Conservation (phyloP, 208 protist species). For the Acanthamoeba castellanii region DNA sequence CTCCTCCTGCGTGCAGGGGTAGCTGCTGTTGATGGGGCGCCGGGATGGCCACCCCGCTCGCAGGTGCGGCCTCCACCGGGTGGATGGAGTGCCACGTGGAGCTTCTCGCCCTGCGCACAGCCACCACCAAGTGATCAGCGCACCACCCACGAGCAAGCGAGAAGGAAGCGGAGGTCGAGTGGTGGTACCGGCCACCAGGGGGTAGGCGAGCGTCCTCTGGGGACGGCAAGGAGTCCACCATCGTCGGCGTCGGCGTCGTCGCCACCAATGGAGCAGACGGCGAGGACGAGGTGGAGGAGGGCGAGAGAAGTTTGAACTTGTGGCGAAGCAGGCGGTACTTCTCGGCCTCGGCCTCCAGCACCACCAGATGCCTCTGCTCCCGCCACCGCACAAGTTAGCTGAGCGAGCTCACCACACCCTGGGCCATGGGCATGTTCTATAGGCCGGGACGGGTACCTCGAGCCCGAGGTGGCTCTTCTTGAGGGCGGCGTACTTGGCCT, state of each 20-base stretch:
- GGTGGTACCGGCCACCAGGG: background rate
- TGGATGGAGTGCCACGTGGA: slow-evolving; percentile 37
- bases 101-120: slow-evolving; percentile 7
- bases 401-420: too few relatives aligned
- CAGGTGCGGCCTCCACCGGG: background rate
- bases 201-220: too few relatives aligned
- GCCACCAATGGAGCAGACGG: too few relatives aligned
- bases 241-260: background rate
- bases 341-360: slow-evolving; percentile 31
- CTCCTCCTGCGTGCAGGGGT: too few relatives aligned
- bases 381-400: background rate
- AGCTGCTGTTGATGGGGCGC: too few relatives aligned
- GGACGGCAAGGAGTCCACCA: background rate
- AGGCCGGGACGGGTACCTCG: background rate
- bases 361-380: slow-evolving; percentile 25
- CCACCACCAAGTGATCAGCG: too few relatives aligned
- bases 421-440: background rate
- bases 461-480: slow-evolving; percentile 33
- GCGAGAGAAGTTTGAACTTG: background rate
- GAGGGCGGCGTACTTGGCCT: slow-evolving; percentile 39
- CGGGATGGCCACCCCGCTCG: too few relatives aligned
- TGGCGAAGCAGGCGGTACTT: slow-evolving; percentile 24
- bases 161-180: background rate
- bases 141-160: too few relatives aligned
- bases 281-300: background rate